Evolutionary conservation across 2,329 filamentous ascomycete species (phyloP).

Genomic region (Mariannaea elegans): DNA sequence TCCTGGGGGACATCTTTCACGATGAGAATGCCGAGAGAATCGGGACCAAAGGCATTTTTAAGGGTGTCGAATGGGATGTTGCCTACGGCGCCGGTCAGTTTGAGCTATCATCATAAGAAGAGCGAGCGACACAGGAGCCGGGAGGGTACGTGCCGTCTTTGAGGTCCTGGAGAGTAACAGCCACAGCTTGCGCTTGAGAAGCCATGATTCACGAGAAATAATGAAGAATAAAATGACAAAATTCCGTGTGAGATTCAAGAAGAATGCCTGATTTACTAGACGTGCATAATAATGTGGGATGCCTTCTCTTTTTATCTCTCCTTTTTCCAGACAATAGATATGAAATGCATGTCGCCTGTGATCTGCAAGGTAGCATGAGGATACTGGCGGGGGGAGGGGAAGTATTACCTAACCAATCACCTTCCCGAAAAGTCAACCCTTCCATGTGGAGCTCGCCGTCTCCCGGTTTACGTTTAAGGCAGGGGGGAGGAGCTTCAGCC

Average conservation of each 20-base stretch:
- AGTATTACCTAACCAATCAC: conserved; percentile 39
- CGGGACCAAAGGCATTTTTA: conserved; percentile 85
- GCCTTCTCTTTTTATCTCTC: background rate
- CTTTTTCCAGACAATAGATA: background rate
- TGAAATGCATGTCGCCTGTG: too few species aligned
- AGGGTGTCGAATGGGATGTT: conserved; percentile 74
- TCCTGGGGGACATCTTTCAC: conserved; percentile 82
- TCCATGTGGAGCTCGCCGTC: conserved; percentile 45
- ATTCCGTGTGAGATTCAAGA: background rate
- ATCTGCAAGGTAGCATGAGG: too few species aligned
- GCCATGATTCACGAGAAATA: conserved; percentile 47
- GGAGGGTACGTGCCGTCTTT: conserved; percentile 58
- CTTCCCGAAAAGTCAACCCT: conserved; percentile 21
- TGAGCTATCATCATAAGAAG: conserved; percentile 19
- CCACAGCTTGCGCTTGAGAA: conserved; percentile 63
- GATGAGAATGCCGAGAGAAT: conserved; percentile 91
- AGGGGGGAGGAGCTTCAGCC: background rate
- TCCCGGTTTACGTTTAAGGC: conserved; percentile 29
- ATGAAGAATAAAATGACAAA: background rate
- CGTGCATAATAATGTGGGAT: background rate
- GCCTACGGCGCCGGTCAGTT: conserved; percentile 53
- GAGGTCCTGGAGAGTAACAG: conserved; percentile 69
- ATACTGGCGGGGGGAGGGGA: conserved; percentile 30
- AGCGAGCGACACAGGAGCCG: too few species aligned
- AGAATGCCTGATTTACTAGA: too few species aligned